Percentiles rank a stretch among this genome's conserved stretches.
Evolutionary conservation across 148 eudicot species (phyloP).

Genomic region (Drosera capensis): DNA sequence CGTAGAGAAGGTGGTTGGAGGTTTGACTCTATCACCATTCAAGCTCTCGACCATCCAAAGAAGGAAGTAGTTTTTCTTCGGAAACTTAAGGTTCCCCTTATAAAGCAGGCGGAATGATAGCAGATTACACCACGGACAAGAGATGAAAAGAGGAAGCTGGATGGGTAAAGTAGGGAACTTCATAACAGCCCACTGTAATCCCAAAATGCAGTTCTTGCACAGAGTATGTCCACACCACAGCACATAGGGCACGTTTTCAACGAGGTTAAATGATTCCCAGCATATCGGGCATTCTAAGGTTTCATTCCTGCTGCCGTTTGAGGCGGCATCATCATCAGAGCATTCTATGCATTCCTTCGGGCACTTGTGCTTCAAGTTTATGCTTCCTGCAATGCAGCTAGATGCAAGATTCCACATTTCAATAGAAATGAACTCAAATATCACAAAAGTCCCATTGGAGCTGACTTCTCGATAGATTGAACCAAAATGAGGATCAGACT

Average conservation of each 20-base stretch:
- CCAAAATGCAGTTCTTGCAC: slow-evolving; percentile 8
- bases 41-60: slow-evolving; percentile 17
- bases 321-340: slow-evolving; percentile 7
- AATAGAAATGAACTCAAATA: too few species aligned
- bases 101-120: slow-evolving; percentile 8
- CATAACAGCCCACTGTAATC: slow-evolving; percentile 10
- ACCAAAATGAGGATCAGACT: too few species aligned
- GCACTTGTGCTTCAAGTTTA: neutral
- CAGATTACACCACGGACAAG: slow-evolving; percentile 15
- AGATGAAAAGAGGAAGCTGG: slow-evolving; percentile 9
- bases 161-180: slow-evolving; percentile 6
- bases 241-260: slow-evolving; percentile 13
- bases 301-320: slow-evolving; percentile 5
- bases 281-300: slow-evolving; percentile 13
- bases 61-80: slow-evolving; percentile 11
- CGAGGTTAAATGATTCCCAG: slow-evolving; percentile 11
- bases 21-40: slow-evolving; percentile 9
- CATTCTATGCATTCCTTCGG: slow-evolving; percentile 6
- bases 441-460: too few species aligned
- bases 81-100: slow-evolving; percentile 9
- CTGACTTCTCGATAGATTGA: too few species aligned
- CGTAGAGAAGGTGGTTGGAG: neutral
- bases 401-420: neutral
- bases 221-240: slow-evolving; percentile 14
- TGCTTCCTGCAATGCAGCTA: neutral